Evolutionary conservation across 176 grass and related monocot species (phyloP).

Genomic region (Dactylis glomerata): DNA sequence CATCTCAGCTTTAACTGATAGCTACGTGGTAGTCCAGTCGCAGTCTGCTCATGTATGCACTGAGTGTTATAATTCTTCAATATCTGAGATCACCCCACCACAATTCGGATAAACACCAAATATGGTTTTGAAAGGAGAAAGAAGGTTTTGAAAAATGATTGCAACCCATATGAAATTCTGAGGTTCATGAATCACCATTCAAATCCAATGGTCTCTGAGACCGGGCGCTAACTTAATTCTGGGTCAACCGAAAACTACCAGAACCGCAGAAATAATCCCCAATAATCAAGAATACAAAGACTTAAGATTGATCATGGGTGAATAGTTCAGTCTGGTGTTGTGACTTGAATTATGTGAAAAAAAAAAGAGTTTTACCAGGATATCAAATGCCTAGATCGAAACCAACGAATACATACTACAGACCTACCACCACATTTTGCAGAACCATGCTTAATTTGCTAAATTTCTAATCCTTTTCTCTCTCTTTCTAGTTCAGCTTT

Average conservation of each 20-base stretch:
- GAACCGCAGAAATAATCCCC: neutral
- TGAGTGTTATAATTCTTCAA: neutral
- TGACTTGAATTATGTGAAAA: neutral
- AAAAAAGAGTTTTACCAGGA: slow-evolving; percentile 6
- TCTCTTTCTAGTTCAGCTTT: slow-evolving; percentile 6
- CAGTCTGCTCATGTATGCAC: slow-evolving; percentile 10
- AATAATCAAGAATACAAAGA: neutral
- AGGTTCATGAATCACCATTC: too few species aligned
- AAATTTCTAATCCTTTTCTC: neutral
- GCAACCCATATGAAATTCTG: too few species aligned
- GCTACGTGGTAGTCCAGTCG: neutral
- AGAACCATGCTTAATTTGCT: slow-evolving; percentile 20
- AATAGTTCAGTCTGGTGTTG: neutral
- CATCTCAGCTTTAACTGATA: neutral
- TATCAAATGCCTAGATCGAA: slow-evolving; percentile 27
- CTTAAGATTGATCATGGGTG: slow-evolving; percentile 1
- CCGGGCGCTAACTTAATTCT: too few species aligned
- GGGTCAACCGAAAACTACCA: too few species aligned
- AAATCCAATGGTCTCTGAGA: too few species aligned
- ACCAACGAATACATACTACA: slow-evolving; percentile 45
- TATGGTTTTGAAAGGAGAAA: too few species aligned
- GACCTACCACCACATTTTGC: slow-evolving; percentile 16
- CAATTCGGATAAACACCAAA: neutral
- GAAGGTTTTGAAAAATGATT: too few species aligned
- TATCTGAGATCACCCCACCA: neutral